Percentiles rank a stretch among this genome's conserved stretches.
These are phyloP conservation scores for Melampsora americana DNA, from an alignment of 1,284 basidiomycete species.

Conservation along the genomic window DNA sequence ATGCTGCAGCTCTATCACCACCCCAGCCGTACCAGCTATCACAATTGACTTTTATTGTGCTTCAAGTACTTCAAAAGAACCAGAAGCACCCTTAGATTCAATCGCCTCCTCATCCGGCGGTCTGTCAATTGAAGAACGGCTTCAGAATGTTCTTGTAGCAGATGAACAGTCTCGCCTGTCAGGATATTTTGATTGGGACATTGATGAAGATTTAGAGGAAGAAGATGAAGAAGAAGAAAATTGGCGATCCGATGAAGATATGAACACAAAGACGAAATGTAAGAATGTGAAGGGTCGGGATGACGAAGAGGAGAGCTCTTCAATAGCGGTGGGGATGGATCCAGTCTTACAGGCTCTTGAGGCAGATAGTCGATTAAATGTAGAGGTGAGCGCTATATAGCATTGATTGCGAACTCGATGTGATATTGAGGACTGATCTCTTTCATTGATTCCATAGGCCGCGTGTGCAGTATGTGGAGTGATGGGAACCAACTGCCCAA, in stretches of 20 bases:
- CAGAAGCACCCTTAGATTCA: not conserved
- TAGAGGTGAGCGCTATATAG: not conserved
- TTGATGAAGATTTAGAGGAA: not conserved
- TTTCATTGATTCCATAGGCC: not conserved
- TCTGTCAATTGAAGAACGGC: constrained; percentile 1
- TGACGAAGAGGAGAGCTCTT: not conserved
- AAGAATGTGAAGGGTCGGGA: not conserved
- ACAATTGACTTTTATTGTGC: not conserved
- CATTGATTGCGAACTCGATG: not conserved
- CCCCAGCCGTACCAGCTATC: not conserved
- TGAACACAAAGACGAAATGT: too few species aligned
- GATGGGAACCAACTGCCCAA: constrained; percentile 20
- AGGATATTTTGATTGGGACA: not conserved
- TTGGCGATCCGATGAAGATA: too few species aligned
- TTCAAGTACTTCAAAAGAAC: not conserved
- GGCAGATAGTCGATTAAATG: constrained; percentile 25
- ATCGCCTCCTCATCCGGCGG: not conserved
- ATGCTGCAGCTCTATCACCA: not conserved
- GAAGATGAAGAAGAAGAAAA: not conserved
- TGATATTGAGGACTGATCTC: not conserved
- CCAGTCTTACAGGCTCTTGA: constrained; percentile 20
- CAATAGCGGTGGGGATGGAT: not conserved
- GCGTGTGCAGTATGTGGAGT: constrained; percentile 17
- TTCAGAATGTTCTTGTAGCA: constrained; percentile 12
- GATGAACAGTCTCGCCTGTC: constrained; percentile 7